These are phyloP conservation scores for Colletotrichum navitas DNA, from an alignment of 2,329 filamentous ascomycete species.

Conservation along the genomic window DNA sequence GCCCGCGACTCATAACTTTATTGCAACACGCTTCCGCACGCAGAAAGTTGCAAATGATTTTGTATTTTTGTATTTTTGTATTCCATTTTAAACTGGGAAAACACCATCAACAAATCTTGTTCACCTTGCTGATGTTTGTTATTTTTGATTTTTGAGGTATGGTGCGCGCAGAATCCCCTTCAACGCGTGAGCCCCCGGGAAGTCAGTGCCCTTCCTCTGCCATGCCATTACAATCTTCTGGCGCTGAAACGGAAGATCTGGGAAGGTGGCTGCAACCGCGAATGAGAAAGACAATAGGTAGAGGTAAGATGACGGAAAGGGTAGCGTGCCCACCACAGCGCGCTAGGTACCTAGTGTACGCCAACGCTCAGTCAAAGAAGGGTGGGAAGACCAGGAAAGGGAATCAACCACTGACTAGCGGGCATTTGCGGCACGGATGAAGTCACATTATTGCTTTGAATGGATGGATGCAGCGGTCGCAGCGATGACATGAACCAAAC, in stretches of 20 bases:
- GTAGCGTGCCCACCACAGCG: no score
- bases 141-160: no score
- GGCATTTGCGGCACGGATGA: constrained; percentile 38
- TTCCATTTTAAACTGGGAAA: no score
- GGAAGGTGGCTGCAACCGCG: constrained; percentile 4
- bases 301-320: constrained; percentile 4
- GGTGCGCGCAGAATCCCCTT: background rate
- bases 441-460: constrained; percentile 34
- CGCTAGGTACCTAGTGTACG: background rate
- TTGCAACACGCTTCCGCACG: background rate
- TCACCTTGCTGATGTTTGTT: background rate
- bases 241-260: constrained; percentile 39
- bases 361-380: background rate
- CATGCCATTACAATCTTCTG: constrained; percentile 28
- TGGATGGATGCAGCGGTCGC: constrained; percentile 33
- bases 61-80: no score
- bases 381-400: constrained; percentile 22
- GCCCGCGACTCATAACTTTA: background rate
- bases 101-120: background rate
- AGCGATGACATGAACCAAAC: constrained; percentile 42
- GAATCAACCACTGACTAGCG: constrained; percentile 28
- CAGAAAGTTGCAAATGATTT: background rate
- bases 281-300: constrained; percentile 8
- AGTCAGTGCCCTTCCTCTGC: constrained; percentile 17
- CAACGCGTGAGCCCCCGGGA: background rate